These are phyloP conservation scores for Petunia secreta DNA, from an alignment of 257 asterid genomes.

Conservation along the genomic window DNA sequence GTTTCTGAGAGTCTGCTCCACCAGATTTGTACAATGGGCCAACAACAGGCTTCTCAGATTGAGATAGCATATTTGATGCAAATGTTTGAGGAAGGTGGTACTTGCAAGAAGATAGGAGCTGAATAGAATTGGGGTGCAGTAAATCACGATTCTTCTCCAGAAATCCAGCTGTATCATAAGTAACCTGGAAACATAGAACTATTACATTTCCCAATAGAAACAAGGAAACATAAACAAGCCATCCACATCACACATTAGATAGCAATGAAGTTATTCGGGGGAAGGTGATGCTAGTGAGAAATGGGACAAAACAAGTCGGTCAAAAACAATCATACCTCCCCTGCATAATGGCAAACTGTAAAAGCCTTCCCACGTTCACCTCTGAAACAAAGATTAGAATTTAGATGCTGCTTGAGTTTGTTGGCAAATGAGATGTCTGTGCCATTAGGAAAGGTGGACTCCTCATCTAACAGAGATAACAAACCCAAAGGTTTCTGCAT, in stretches of 20 bases:
- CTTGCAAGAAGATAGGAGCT: slow-evolving; percentile 87
- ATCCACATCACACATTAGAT: slow-evolving; percentile 13
- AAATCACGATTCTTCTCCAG: slow-evolving; percentile 98
- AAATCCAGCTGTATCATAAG: slow-evolving; percentile 85
- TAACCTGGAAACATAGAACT: slow-evolving; percentile 60
- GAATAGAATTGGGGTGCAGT: slow-evolving; percentile 84
- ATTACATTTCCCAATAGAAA: slow-evolving; percentile 16
- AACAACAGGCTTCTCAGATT: slow-evolving; percentile 81
- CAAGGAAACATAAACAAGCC: slow-evolving; percentile 20
- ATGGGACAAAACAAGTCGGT: slow-evolving; percentile 21
- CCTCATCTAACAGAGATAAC: slow-evolving; percentile 92
- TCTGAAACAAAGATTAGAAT: slow-evolving; percentile 76
- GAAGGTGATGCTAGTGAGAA: slow-evolving; percentile 13
- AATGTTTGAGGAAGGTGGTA: slow-evolving; percentile 88
- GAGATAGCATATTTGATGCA: slow-evolving; percentile 84
- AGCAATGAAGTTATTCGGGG: neutral
- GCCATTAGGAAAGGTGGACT: slow-evolving; percentile 95
- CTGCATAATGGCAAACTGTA: slow-evolving; percentile 90
- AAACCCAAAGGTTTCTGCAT: slow-evolving; percentile 94
- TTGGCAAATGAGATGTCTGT: slow-evolving; percentile 95
- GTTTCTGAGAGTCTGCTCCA: slow-evolving; percentile 94
- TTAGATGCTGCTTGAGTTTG: slow-evolving; percentile 90
- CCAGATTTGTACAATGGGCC: slow-evolving; percentile 92
- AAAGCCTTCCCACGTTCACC: slow-evolving; percentile 88
- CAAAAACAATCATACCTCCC: slow-evolving; percentile 67